Percentiles rank a stretch among this genome's conserved stretches.
These are phyloP conservation scores for Phytophthora tentaculata DNA, from an alignment of 352 stramenopile species.

Conservation along the genomic window DNA sequence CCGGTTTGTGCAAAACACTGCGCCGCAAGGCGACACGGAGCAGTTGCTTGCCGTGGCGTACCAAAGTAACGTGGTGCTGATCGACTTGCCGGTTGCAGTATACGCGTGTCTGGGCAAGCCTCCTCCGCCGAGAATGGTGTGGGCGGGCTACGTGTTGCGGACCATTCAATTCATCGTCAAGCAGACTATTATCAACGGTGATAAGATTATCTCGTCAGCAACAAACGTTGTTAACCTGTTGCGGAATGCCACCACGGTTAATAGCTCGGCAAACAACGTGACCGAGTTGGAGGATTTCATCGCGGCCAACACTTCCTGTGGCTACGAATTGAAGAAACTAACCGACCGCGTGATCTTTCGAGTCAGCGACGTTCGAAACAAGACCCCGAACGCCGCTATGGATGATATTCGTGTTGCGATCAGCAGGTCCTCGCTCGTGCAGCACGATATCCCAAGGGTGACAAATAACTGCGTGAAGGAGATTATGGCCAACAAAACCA, in stretches of 20 bases:
- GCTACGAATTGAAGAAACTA: constrained; percentile 20
- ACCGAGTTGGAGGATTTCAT: constrained; percentile 20
- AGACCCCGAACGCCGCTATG: constrained; percentile 14
- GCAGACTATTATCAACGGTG: constrained; percentile 18
- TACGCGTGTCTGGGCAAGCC: constrained; percentile 42
- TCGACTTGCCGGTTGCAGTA: constrained; percentile 52
- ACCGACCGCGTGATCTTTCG: constrained; percentile 16
- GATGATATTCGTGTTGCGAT: constrained; percentile 16
- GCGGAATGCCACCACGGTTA: background rate
- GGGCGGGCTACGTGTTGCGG: background rate
- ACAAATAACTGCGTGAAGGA: constrained; percentile 22
- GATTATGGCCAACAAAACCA: constrained; percentile 14
- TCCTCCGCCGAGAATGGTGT: background rate
- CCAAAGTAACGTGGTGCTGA: constrained; percentile 54
- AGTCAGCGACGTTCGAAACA: constrained; percentile 17
- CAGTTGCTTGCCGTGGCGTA: constrained; percentile 46
- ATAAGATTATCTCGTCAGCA: constrained; percentile 12
- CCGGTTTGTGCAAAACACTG: constrained; percentile 37
- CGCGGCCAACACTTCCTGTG: constrained; percentile 9
- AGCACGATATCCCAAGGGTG: constrained; percentile 10
- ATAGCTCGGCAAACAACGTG: constrained; percentile 3
- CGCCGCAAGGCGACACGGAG: constrained; percentile 44
- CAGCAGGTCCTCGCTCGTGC: constrained; percentile 3
- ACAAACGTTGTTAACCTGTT: constrained; percentile 15
- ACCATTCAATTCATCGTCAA: constrained; percentile 19